Conservation (phyloP, 306 rosid species). For the Vigna unguiculata region DNA sequence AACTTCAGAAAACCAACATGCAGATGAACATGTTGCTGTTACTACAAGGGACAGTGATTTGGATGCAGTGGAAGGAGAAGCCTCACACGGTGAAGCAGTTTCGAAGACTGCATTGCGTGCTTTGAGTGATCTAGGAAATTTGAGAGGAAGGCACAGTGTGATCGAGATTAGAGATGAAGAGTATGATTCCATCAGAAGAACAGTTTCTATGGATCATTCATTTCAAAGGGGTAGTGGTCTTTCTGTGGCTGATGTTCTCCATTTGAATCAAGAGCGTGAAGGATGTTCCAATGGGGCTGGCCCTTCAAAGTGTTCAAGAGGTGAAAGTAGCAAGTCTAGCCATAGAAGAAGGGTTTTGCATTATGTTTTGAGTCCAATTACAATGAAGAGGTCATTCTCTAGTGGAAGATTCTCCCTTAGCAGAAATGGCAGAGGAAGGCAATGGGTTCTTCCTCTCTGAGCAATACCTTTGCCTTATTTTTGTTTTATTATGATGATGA, state of each 20-base stretch:
- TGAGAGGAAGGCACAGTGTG: slow-evolving; percentile 62
- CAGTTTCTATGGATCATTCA: slow-evolving; percentile 83
- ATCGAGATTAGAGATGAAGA: slow-evolving; percentile 72
- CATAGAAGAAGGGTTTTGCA: slow-evolving; percentile 59
- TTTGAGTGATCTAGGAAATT: slow-evolving; percentile 66
- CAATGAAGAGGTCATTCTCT: slow-evolving; percentile 92
- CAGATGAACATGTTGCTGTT: slow-evolving; percentile 28
- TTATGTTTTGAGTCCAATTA: slow-evolving; percentile 69
- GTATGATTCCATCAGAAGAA: slow-evolving; percentile 62
- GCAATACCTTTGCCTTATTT: neutral
- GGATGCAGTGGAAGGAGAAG: slow-evolving; percentile 46
- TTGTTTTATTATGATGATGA: neutral
- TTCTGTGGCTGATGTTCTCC: slow-evolving; percentile 60
- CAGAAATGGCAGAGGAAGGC: slow-evolving; percentile 66
- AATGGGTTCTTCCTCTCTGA: slow-evolving; percentile 61
- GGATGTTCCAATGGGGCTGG: slow-evolving; percentile 53
- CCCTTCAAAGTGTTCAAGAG: slow-evolving; percentile 61
- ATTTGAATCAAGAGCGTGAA: slow-evolving; percentile 57
- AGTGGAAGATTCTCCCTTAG: slow-evolving; percentile 74
- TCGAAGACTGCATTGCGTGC: slow-evolving; percentile 63
- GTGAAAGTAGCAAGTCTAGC: slow-evolving; percentile 58
- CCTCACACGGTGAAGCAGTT: slow-evolving; percentile 18
- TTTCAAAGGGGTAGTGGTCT: slow-evolving; percentile 44
- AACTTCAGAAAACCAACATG: slow-evolving; percentile 45
- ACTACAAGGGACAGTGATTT: slow-evolving; percentile 43